These are phyloP conservation scores for Neurospora sp. DNA, from an alignment of 495 filamentous ascomycete genomes.

Conservation along the genomic window DNA sequence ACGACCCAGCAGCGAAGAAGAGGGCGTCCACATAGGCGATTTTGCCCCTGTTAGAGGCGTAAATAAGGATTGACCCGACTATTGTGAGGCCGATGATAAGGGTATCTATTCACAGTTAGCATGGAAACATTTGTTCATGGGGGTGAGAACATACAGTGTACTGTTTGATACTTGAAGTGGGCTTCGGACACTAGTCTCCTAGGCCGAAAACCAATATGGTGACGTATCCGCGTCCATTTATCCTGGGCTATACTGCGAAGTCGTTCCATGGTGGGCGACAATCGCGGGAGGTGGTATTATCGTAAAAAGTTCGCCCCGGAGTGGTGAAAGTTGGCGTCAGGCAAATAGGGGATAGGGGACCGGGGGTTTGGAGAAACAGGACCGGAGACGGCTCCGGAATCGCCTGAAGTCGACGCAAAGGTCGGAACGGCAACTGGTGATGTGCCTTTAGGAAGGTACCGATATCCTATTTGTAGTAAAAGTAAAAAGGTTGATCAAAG, in stretches of 20 bases:
- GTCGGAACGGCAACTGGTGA: background rate
- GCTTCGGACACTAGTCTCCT: background rate
- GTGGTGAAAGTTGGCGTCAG: background rate
- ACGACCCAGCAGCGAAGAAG: slow-evolving; percentile 67
- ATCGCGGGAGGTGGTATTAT: background rate
- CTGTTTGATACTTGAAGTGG: slow-evolving; percentile 73
- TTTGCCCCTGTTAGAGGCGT: slow-evolving; percentile 35
- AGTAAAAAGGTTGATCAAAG: background rate
- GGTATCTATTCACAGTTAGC: slow-evolving; percentile 44
- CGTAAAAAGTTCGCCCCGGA: background rate
- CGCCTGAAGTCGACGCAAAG: background rate
- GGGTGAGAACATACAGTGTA: slow-evolving; percentile 55
- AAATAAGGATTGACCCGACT: slow-evolving; percentile 67
- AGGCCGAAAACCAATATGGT: background rate
- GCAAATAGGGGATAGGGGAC: background rate
- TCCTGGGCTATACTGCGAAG: background rate
- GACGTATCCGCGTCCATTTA: background rate
- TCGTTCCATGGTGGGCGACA: background rate
- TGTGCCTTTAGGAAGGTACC: background rate
- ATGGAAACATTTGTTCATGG: background rate
- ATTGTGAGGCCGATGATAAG: slow-evolving; percentile 65
- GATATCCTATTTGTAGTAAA: background rate
- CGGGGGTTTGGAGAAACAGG: background rate
- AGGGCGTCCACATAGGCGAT: slow-evolving; percentile 82
- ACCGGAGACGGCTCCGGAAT: background rate